These are phyloP conservation scores for Salinomyces thailandicus DNA, from an alignment of 2,329 filamentous ascomycete species.

Conservation along the genomic window DNA sequence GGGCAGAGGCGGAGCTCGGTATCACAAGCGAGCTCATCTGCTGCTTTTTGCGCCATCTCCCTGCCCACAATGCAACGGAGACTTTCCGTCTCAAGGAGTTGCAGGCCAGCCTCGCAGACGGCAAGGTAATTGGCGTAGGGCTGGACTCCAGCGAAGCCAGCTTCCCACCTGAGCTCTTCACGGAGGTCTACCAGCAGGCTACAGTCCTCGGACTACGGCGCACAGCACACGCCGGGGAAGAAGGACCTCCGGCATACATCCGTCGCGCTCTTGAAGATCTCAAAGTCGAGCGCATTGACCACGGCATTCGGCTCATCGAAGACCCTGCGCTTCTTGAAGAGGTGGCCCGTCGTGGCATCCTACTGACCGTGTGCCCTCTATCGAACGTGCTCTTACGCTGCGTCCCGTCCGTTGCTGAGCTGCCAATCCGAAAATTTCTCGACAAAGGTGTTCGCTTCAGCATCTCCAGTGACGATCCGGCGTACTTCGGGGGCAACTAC, in stretches of 20 bases:
- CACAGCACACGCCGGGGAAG: slow-evolving; percentile 70
- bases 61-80: slow-evolving; percentile 45
- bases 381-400: slow-evolving; percentile 59
- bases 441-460: slow-evolving; percentile 56
- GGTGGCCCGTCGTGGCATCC: slow-evolving; percentile 46
- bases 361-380: slow-evolving; percentile 63
- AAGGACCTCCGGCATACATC: slow-evolving; percentile 59
- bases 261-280: slow-evolving; percentile 51
- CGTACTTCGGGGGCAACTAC: slow-evolving; percentile 62
- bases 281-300: slow-evolving; percentile 58
- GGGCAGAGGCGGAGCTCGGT: slow-evolving; percentile 52
- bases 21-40: slow-evolving; percentile 58
- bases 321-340: slow-evolving; percentile 48
- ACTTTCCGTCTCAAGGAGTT: slow-evolving; percentile 36
- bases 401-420: slow-evolving; percentile 41
- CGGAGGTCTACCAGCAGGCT: slow-evolving; percentile 49
- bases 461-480: slow-evolving; percentile 65
- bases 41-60: slow-evolving; percentile 62
- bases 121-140: slow-evolving; percentile 52
- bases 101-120: slow-evolving; percentile 36
- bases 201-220: slow-evolving; percentile 43
- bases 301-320: slow-evolving; percentile 57
- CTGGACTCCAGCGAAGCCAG: slow-evolving; percentile 51
- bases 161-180: slow-evolving; percentile 45
- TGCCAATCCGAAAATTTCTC: slow-evolving; percentile 54